Conservation (phyloP, 225 moss, liverwort and hornwort genomes). For the Physcomitrium patens region DNA sequence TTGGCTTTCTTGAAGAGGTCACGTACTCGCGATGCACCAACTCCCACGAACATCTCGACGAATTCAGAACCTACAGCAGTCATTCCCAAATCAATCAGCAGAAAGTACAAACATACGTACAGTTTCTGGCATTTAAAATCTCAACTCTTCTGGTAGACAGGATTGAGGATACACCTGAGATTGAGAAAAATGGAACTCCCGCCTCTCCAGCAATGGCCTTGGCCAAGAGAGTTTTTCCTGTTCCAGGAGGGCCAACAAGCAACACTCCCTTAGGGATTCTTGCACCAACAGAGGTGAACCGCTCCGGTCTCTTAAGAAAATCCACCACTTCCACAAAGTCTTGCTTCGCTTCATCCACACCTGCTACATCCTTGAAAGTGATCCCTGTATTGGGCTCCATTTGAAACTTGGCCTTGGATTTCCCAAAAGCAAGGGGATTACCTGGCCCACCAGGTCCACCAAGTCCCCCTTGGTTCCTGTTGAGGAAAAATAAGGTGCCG, state of each 20-base stretch:
- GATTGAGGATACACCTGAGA: constrained; percentile 30
- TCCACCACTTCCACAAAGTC: constrained; percentile 87
- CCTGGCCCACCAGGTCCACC: constrained; percentile 83
- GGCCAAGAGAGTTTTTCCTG: constrained; percentile 79
- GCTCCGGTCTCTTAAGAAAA: constrained; percentile 79
- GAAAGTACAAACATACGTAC: background rate
- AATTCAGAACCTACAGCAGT: constrained; percentile 45
- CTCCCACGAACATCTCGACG: constrained; percentile 51
- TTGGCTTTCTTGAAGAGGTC: constrained; percentile 57
- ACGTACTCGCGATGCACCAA: constrained; percentile 51
- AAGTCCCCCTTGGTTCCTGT: constrained; percentile 58
- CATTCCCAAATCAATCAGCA: background rate
- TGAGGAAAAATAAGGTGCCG: constrained; percentile 71
- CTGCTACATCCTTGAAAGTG: constrained; percentile 83
- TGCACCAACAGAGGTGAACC: constrained; percentile 67
- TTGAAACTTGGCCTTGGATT: constrained; percentile 85
- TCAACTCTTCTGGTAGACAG: background rate
- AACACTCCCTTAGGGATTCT: constrained; percentile 83
- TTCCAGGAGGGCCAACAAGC: constrained; percentile 79
- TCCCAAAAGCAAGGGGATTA: constrained; percentile 74
- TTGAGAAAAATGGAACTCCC: constrained; percentile 85
- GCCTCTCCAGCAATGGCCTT: constrained; percentile 85
- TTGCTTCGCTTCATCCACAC: constrained; percentile 84
- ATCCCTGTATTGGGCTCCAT: constrained; percentile 84
- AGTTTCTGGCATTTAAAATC: background rate